Evolutionary conservation across 441 rosid genomes (phyloP), one percentile per base, ranked within the genome.

Genomic region (Populus tomentosa): DNA sequence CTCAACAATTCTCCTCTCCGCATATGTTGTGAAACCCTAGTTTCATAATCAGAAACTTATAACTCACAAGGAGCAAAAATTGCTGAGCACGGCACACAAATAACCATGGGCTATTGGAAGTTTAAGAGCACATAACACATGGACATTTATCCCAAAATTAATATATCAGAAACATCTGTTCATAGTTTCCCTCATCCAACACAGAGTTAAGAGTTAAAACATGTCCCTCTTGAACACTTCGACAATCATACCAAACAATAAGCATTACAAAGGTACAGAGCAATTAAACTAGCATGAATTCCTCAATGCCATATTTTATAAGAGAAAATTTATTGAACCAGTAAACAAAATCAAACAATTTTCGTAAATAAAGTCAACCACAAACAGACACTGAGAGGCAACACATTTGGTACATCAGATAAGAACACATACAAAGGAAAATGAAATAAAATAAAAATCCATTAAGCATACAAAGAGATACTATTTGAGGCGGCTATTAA

Each of bases 1-100:
- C 88, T 95, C 98, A 70, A 95, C 96, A 71, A 95, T 93, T 84
- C 98, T 90, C 88, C 99, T 87, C 81, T 93, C 98, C 0, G 97
- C 97, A 85, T 92, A 95, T 16, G 96, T 95, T 20, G 99, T 95
- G 82, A 92, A 93, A 18, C 96, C 99, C 96, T 95, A 71, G 18
- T 70, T 70, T 72, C 81, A 85, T 36, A 71, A 81, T 77, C 26
- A 21, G 6, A 33, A 69, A 65, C n/a, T 50, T n/a, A 28, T 40
- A 35, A 73, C 33, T 32, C 30, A 64, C 23, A 67, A 32, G 14
- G 10, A 73, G 28, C 13, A 69, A 66, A 36, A 46, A 36, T 38
- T 46, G 20, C 56, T 14, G 20, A 46, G 6, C 56, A 14, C 20
- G 1, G 24, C 70, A 24, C 10, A 67, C 14, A 24, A 16, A 13